phyloP scores from a whole-genome alignment of 108 stramenopile genomes.

The Conticribra guillardii region DNA sequence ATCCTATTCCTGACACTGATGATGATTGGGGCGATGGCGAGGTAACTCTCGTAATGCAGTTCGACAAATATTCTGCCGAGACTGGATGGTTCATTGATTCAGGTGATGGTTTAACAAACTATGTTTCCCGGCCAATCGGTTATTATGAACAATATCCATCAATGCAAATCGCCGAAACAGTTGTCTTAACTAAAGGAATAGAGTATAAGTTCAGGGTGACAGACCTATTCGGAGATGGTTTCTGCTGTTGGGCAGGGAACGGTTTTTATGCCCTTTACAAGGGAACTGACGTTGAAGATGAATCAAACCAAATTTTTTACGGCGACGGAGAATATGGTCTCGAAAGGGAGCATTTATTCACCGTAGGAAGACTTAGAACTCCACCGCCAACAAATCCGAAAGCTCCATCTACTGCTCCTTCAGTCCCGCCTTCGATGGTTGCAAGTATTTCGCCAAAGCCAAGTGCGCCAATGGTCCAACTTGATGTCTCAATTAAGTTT shows the following conservation, averaged over 20 bases:
- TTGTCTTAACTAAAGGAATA: constrained; percentile 10
- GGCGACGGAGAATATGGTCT: constrained; percentile 30
- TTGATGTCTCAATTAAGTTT: constrained; percentile 12
- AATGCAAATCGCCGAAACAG: constrained; percentile 10
- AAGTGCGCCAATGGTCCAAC: background rate
- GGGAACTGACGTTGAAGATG: constrained; percentile 17
- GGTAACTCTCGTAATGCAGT: constrained; percentile 25
- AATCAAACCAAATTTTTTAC: constrained; percentile 14
- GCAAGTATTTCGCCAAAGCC: constrained; percentile 10
- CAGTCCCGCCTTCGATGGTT: constrained; percentile 9
- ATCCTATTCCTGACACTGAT: too few species aligned
- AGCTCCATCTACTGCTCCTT: constrained; percentile 5
- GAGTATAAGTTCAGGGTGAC: constrained; percentile 21
- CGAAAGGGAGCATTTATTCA: constrained; percentile 19
- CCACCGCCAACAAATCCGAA: background rate
- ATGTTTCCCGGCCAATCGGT: constrained; percentile 17
- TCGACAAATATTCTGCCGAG: constrained; percentile 29
- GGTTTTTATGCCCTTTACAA: constrained; percentile 23
- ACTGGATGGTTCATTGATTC: constrained; percentile 32
- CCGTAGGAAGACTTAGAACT: constrained; percentile 4
- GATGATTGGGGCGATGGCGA: background rate
- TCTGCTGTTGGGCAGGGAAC: constrained; percentile 32
- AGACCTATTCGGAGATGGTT: constrained; percentile 32
- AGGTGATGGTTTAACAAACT: constrained; percentile 18
- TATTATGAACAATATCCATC: constrained; percentile 11